Percentiles rank a stretch among this genome's conserved stretches.
Conservation (phyloP, 176 grass and related monocot genomes). For the Musa schizocarpa region DNA sequence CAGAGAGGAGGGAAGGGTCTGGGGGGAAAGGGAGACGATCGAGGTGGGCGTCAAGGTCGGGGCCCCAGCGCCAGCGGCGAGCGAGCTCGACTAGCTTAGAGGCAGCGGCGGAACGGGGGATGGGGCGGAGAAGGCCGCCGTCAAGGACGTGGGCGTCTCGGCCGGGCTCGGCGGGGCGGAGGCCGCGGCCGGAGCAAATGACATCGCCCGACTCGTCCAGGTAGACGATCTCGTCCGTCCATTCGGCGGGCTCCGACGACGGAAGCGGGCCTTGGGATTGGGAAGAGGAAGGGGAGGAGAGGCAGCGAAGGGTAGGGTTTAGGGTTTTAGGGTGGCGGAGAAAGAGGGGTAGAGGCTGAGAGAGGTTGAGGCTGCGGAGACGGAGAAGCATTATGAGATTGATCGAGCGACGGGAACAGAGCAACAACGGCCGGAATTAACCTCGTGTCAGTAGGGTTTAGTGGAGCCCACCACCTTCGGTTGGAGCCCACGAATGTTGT, state of each 20-base stretch:
- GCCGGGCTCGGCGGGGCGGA: conserved; percentile 56
- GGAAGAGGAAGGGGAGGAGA: conserved; percentile 8
- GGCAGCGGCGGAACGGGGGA: conserved; percentile 55
- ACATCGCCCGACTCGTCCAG: conserved; percentile 70
- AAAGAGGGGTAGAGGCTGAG: conserved; percentile 9
- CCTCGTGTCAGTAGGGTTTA: background rate
- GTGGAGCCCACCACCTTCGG: too few species aligned
- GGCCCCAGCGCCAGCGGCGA: conserved; percentile 62
- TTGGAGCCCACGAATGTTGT: too few species aligned
- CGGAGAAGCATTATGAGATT: background rate
- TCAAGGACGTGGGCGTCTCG: conserved; percentile 57
- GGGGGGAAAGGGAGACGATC: conserved; percentile 68
- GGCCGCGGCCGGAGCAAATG: conserved; percentile 52
- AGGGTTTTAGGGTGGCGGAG: background rate
- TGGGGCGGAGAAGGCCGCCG: conserved; percentile 55
- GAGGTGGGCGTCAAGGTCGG: conserved; percentile 54
- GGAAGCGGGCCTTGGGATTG: conserved; percentile 5
- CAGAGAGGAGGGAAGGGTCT: conserved; percentile 42
- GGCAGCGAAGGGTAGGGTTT: conserved; percentile 7
- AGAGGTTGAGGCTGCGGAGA: background rate
- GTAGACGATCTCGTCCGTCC: conserved; percentile 85
- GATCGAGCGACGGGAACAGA: background rate
- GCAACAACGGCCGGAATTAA: background rate
- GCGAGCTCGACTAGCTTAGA: conserved; percentile 61
- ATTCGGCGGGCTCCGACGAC: conserved; percentile 14